Conservation (phyloP, 345 rosid species). For the Eucalyptus rudis region DNA sequence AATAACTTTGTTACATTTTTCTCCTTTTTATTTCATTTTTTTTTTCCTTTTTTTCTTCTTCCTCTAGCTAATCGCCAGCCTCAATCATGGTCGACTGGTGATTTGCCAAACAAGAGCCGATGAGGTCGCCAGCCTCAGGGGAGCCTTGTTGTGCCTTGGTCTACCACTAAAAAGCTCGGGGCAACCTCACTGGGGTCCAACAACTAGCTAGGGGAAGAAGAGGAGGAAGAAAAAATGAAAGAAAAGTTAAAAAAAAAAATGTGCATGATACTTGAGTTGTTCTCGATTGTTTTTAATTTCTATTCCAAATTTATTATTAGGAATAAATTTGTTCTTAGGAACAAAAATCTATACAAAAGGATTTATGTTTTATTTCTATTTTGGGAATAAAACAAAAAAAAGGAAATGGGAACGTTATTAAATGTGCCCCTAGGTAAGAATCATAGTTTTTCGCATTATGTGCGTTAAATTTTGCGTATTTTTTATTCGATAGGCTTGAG, state of each 20-base stretch:
- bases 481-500: background rate
- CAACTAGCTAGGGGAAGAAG: no score
- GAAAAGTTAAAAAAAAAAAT: no score
- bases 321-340: no score
- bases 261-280: no score
- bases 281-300: accelerated
- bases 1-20: no score
- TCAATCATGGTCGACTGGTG: accelerated
- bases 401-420: accelerated
- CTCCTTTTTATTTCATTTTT: no score
- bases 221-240: no score
- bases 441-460: background rate
- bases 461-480: background rate
- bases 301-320: accelerated
- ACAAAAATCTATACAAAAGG: no score
- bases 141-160: no score
- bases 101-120: accelerated
- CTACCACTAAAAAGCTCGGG: accelerated
- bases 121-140: accelerated
- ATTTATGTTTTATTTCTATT: accelerated
- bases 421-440: accelerated
- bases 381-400: accelerated
- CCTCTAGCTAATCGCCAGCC: accelerated
- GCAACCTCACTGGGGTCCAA: accelerated
- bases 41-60: accelerated